phyloP scores from a whole-genome alignment of 148 eudicot species.

The Rhododendron mucronatum region DNA sequence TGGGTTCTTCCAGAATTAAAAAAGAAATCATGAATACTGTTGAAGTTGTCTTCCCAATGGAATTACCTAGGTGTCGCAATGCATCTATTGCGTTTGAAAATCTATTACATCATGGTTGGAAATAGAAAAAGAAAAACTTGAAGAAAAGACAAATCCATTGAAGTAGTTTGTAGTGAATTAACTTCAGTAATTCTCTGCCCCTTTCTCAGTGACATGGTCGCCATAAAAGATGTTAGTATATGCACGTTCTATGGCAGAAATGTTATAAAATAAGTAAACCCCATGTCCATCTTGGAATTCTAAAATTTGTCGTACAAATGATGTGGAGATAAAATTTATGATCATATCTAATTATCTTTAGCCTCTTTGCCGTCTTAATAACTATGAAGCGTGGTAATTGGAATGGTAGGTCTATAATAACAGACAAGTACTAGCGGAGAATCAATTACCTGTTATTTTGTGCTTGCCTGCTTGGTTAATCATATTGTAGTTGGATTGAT shows the following conservation, averaged over 20 bases:
- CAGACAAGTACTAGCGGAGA: not conserved
- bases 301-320: not conserved
- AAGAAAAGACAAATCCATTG: not conserved
- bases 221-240: not conserved
- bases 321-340: not conserved
- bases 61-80: not conserved
- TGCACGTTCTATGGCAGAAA: not conserved
- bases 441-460: not conserved
- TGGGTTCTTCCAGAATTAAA: not conserved
- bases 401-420: not conserved
- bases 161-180: not conserved
- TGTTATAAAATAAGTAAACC: not conserved
- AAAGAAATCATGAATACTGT: not conserved
- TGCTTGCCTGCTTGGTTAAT: not conserved
- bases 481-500: not conserved
- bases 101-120: not conserved
- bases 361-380: not conserved
- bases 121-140: not conserved
- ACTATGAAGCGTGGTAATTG: not conserved
- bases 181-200: not conserved
- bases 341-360: not conserved
- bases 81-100: not conserved
- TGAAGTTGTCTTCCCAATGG: not conserved
- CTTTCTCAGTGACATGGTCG: not conserved
- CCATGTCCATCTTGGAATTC: not conserved